Percentiles rank a stretch among this genome's conserved stretches.
Evolutionary conservation across 768 basidiomycete species (phyloP).

Genomic region (Kwoniella sp.): DNA sequence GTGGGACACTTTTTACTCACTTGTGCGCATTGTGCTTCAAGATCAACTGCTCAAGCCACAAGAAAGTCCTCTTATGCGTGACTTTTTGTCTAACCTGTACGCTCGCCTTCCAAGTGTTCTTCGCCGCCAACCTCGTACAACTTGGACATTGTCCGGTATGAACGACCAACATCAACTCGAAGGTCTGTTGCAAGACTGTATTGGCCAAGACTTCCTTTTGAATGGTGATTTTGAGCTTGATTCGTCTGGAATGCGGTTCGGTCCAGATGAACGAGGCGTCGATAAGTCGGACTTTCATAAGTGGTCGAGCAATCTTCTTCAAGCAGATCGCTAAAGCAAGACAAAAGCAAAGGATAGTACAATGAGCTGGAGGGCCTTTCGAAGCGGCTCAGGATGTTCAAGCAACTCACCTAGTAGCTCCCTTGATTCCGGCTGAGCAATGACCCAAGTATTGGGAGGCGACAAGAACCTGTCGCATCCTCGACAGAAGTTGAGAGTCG

Average conservation of each 20-base stretch:
- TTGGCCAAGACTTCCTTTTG: constrained; percentile 97
- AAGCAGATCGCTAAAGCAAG: constrained; percentile 71
- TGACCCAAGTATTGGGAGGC: constrained; percentile 82
- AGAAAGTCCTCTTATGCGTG: constrained; percentile 93
- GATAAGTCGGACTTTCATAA: constrained; percentile 92
- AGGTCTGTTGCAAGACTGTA: constrained; percentile 95
- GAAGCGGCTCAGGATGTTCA: too few species aligned
- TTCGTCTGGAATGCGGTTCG: constrained; percentile 91
- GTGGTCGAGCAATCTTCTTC: constrained; percentile 68
- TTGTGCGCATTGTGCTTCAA: constrained; percentile 95
- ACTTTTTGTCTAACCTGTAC: constrained; percentile 99
- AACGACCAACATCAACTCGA: constrained; percentile 93
- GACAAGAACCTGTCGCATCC: constrained; percentile 93
- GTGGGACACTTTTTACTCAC: constrained; percentile 34
- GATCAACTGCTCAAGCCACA: constrained; percentile 96
- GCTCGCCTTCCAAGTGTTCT: constrained; percentile 97
- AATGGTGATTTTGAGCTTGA: constrained; percentile 90
- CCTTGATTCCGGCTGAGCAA: constrained; percentile 83
- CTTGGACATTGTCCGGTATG: constrained; percentile 89
- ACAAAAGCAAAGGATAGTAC: background rate
- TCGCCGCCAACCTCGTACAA: constrained; percentile 89
- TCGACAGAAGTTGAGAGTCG: constrained; percentile 86
- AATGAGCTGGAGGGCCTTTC: background rate
- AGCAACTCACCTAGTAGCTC: constrained; percentile 66
- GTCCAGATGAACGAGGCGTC: constrained; percentile 99